A percentile compares a stretch with the other conserved stretches of the same genome.
Conservation (phyloP, 2,329 filamentous ascomycete species). For the Aureobasidium lini region DNA sequence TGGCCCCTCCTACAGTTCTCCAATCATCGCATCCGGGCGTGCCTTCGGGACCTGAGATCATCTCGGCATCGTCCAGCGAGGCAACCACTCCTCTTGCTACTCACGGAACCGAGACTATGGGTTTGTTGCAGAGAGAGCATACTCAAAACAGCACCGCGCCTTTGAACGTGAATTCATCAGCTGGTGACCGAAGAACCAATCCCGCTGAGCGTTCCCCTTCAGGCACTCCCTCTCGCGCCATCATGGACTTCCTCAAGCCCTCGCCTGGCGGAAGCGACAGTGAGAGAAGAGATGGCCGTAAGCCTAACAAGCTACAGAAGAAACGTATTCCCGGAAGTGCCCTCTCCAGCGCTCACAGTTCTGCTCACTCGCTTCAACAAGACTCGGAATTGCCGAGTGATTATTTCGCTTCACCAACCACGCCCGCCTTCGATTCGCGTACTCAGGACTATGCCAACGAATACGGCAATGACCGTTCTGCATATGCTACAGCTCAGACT, state of each 20-base stretch:
- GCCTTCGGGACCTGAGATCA: conserved; percentile 28
- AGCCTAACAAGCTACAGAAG: conserved; percentile 88
- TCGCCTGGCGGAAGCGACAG: conserved; percentile 53
- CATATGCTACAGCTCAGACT: conserved; percentile 31
- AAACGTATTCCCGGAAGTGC: conserved; percentile 70
- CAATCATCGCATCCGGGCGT: conserved; percentile 16
- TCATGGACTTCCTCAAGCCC: conserved; percentile 64
- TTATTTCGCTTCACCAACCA: conserved; percentile 26
- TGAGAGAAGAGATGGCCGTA: conserved; percentile 53
- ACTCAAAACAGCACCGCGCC: conserved; percentile 15
- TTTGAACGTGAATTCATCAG: conserved; percentile 15
- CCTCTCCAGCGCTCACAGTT: conserved; percentile 86
- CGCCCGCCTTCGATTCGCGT: conserved; percentile 19
- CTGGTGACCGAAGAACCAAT: conserved; percentile 17
- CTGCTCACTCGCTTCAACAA: conserved; percentile 56
- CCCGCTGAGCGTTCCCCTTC: conserved; percentile 23
- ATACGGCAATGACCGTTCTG: conserved; percentile 31
- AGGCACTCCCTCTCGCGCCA: conserved; percentile 22
- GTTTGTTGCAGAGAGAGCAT: conserved; percentile 24
- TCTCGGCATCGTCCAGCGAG: conserved; percentile 33
- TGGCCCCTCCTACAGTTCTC: neutral
- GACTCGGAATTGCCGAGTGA: conserved; percentile 26
- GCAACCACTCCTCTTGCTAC: conserved; percentile 28
- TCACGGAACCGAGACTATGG: conserved; percentile 23
- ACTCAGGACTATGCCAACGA: conserved; percentile 17